Evolutionary conservation across 176 grass and related monocot species (phyloP), one percentile per base, ranked within the genome.

Genomic region (Zea luxurians): DNA sequence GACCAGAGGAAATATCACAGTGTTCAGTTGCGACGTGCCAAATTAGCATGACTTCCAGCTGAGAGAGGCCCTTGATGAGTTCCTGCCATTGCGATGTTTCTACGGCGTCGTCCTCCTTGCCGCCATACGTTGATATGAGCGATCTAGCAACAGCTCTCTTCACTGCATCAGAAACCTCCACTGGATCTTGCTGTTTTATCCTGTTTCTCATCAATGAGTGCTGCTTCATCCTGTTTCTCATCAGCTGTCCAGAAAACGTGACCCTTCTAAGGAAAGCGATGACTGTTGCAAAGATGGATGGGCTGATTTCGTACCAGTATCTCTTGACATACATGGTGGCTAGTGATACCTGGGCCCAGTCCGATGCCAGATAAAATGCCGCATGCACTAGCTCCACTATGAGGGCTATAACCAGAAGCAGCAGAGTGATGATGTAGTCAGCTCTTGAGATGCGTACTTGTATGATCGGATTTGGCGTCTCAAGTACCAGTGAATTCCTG

Each of bases 1-100:
- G 27, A 1, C 27, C 27, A 27, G 27, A 27, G 27, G 27, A 27
- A 27, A 27, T 27, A 27, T 27, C 27, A 27, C 27, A 57, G 1
- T 57, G 18, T 16, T 57, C 54, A 18, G 54, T 68, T 0, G 77
- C 77, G 1, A 79, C 46, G 37, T 46, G 38, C 64, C 77, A 80
- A 5, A 69, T 13, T 3, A 80, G 9, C 21, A 80, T 80, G 18
- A 20, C 35, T 2, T 70, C 42, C 6, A 16, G 1, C 0, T 70
- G 66, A 18, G 13, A 1, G 0, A 20, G 7, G 9, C 3, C 11
- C 7, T 80, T 6, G n/a, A n/a, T n/a, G n/a, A n/a, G n/a, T n/a
- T 61, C 48, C 3, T 48, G 27, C 27, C 27, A 27, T 27, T 27
- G 27, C 27, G 27, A 27, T 27, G 27, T 27, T 27, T 27, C 27